Evolutionary conservation across 139 green algal genomes (phyloP).

Genomic region (Picochlorum sp.): DNA sequence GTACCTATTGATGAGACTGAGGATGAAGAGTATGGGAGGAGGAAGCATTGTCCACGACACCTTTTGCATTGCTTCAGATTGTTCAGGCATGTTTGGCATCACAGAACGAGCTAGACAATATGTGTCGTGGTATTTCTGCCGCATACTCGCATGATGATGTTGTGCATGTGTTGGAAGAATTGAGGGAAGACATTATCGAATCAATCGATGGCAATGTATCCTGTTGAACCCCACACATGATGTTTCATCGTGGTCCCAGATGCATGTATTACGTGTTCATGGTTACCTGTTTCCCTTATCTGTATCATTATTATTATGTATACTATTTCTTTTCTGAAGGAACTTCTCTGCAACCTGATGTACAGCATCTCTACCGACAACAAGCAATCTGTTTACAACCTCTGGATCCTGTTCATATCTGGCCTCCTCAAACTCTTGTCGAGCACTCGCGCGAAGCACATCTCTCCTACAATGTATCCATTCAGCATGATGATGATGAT

Average conservation of each 20-base stretch:
- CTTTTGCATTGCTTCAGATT: conserved; percentile 27
- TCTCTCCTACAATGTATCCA: conserved; percentile 27
- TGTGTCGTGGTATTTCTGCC: background rate
- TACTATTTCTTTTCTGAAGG: background rate
- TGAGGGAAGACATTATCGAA: conserved; percentile 2
- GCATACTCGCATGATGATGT: too few species aligned
- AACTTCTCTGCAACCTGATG: conserved; percentile 18
- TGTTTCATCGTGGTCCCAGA: too few species aligned
- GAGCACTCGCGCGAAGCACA: conserved; percentile 33
- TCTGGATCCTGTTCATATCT: conserved; percentile 34
- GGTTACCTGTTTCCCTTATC: background rate
- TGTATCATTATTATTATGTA: background rate
- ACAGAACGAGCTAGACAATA: background rate
- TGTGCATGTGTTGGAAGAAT: background rate
- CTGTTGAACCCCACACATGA: too few species aligned
- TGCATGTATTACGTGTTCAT: too few species aligned
- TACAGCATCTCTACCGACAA: conserved; percentile 39
- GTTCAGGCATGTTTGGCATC: conserved; percentile 15
- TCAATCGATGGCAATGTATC: too few species aligned
- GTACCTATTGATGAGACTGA: conserved; percentile 10
- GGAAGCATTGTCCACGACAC: conserved; percentile 28
- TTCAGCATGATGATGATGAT: too few species aligned
- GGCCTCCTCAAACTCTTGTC: conserved; percentile 38
- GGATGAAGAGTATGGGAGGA: conserved; percentile 13
- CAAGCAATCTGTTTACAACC: conserved; percentile 34